phyloP scores from a whole-genome alignment of 2,329 filamentous ascomycete genomes.

The Penicillium sp. region DNA sequence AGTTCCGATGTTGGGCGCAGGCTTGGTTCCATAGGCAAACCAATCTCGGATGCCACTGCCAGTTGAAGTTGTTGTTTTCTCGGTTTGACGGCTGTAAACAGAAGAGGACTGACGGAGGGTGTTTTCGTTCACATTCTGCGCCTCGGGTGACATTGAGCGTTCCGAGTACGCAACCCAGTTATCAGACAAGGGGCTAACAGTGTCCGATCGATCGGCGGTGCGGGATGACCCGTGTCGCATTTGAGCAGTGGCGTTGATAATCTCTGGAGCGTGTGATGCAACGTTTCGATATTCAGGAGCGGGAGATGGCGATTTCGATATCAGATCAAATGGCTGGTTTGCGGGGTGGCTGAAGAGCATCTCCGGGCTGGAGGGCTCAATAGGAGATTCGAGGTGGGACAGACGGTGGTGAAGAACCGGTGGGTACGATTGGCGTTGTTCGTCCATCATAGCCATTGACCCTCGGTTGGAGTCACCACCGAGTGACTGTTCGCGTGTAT shows the following conservation, averaged over 20 bases:
- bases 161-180: slow-evolving; percentile 48
- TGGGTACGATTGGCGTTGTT: slow-evolving; percentile 52
- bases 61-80: slow-evolving; percentile 26
- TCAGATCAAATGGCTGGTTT: slow-evolving; percentile 32
- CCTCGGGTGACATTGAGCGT: slow-evolving; percentile 32
- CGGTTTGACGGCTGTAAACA: slow-evolving; percentile 33
- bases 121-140: slow-evolving; percentile 20
- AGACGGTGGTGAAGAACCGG: slow-evolving; percentile 44
- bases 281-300: slow-evolving; percentile 32
- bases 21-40: slow-evolving; percentile 34
- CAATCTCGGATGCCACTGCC: slow-evolving; percentile 36
- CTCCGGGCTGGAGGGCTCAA: slow-evolving; percentile 29
- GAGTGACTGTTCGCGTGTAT: slow-evolving; percentile 69
- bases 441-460: slow-evolving; percentile 51
- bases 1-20: slow-evolving; percentile 30
- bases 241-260: slow-evolving; percentile 34
- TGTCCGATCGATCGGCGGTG: slow-evolving; percentile 32
- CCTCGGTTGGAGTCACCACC: slow-evolving; percentile 57
- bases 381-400: slow-evolving; percentile 34
- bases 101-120: slow-evolving; percentile 36
- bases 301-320: slow-evolving; percentile 27
- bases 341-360: slow-evolving; percentile 30
- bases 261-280: slow-evolving; percentile 30
- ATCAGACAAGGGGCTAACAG: slow-evolving; percentile 40
- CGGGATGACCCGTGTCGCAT: slow-evolving; percentile 31